phyloP scores from a whole-genome alignment of 2,329 filamentous ascomycete genomes.

The Ophiostoma sp. region DNA sequence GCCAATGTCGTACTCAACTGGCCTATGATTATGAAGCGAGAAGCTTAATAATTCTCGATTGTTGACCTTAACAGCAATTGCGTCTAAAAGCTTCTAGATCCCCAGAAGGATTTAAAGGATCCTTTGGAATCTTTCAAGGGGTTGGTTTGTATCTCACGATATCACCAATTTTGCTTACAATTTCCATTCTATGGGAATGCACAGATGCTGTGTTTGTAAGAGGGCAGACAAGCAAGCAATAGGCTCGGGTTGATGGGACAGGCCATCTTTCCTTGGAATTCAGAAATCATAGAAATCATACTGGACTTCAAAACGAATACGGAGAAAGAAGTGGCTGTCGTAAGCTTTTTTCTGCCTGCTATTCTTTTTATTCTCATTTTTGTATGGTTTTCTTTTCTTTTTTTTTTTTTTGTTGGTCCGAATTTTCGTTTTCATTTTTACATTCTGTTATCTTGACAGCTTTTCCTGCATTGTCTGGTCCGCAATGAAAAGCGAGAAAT shows the following conservation, averaged over 20 bases:
- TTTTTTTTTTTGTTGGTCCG: background rate
- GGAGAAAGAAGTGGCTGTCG: background rate
- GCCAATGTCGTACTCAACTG: background rate
- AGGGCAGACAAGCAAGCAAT: background rate
- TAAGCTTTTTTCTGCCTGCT: background rate
- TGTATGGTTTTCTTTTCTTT: background rate
- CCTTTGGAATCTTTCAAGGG: background rate
- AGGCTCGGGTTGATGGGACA: too few relatives aligned
- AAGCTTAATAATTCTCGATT: background rate
- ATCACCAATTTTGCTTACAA: background rate
- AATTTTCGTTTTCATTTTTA: background rate
- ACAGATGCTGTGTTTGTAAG: background rate
- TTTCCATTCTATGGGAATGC: background rate
- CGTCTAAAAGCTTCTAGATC: background rate
- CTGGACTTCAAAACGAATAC: background rate
- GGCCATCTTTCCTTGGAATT: background rate
- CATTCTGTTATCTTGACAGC: background rate
- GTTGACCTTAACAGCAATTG: background rate
- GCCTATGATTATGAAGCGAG: background rate
- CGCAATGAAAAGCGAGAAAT: background rate
- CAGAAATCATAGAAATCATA: background rate
- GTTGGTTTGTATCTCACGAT: background rate
- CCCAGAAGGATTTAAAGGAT: background rate
- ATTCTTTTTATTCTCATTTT: background rate
- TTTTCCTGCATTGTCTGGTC: background rate